Evolutionary conservation across 2,329 filamentous ascomycete species (phyloP).

Genomic region (Tolypocladium paradoxum): DNA sequence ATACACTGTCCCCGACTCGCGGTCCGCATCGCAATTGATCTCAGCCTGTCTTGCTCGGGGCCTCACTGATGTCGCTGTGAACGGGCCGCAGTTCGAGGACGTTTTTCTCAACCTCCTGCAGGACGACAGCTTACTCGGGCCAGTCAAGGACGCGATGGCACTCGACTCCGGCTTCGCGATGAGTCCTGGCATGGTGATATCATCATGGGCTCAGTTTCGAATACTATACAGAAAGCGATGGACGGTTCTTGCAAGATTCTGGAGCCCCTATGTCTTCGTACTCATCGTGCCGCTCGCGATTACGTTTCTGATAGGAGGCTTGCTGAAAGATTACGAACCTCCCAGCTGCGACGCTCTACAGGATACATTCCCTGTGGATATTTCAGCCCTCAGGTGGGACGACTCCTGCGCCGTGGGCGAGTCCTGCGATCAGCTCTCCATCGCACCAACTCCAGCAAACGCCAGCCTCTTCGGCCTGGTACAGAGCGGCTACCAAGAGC

Average conservation of each 20-base stretch:
- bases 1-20: constrained; percentile 38
- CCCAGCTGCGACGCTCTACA: constrained; percentile 30
- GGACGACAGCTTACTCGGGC: not conserved
- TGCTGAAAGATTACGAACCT: constrained; percentile 46
- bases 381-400: constrained; percentile 15
- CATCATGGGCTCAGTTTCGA: constrained; percentile 41
- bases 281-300: constrained; percentile 65
- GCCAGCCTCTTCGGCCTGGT: constrained; percentile 15
- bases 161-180: constrained; percentile 1
- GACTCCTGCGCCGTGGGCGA: constrained; percentile 26
- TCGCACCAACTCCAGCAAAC: constrained; percentile 15
- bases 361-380: not conserved
- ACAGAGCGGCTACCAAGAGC: constrained; percentile 3
- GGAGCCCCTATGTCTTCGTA: constrained; percentile 61
- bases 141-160: not conserved
- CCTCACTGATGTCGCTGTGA: constrained; percentile 19
- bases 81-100: constrained; percentile 21
- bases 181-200: constrained; percentile 5
- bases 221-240: constrained; percentile 65
- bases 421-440: constrained; percentile 3
- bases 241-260: constrained; percentile 63
- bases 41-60: constrained; percentile 39
- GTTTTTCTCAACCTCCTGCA: constrained; percentile 15
- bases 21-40: constrained; percentile 13
- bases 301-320: constrained; percentile 61